Base-by-base conservation (phyloP, 2,329 filamentous ascomycete genomes). In the Beauveria caledonica region DNA sequence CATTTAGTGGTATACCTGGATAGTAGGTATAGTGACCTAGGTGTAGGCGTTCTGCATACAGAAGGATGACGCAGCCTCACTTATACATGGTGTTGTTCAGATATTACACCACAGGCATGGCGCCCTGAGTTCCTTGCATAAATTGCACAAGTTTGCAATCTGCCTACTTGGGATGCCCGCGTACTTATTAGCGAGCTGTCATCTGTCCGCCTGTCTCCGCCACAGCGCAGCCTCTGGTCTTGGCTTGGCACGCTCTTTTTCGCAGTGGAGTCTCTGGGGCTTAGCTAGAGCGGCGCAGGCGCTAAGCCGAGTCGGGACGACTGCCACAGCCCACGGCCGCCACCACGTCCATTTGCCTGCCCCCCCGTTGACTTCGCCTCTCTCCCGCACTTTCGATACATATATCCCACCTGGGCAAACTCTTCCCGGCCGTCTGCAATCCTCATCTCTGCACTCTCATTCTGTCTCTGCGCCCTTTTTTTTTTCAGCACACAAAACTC, bases 281-380 rank as follows among this genome's bases (percentile, higher is more conserved):
- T 59, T 25, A 59, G 56, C 56, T 45, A 59, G 56, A 59, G 56
- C 56, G 56, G 56, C 56, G 27, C 39, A 44, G 48, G 19, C 48
- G 48, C 56, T 59, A 59, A 36, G 56, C 46, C 39, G 13, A 4
- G 13, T 44, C 21, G 25, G 39, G 56, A 45, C 27, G 23, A 23
- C 29, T 19, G 5, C 45, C 55, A 58, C 46, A 19, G 44, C 56
- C 46, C 21, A 27, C 46, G 13, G n/a, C 55, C 45, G 55, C 56
- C 56, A 50, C 56, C 56, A 11, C 56, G 11, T 51, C 48, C 11
- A 15, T 36, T 15, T 36, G 13, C 33, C 11, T 6, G 11, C 33
- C 10, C 29, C 29, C 48, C 39, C 48, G 36, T 51, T n/a, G 48
- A 52, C 56, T 59, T 59, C 56, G 56, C 56, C 56, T 59, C 48